phyloP scores from a whole-genome alignment of 495 filamentous ascomycete genomes.

The Neurospora sp. region DNA sequence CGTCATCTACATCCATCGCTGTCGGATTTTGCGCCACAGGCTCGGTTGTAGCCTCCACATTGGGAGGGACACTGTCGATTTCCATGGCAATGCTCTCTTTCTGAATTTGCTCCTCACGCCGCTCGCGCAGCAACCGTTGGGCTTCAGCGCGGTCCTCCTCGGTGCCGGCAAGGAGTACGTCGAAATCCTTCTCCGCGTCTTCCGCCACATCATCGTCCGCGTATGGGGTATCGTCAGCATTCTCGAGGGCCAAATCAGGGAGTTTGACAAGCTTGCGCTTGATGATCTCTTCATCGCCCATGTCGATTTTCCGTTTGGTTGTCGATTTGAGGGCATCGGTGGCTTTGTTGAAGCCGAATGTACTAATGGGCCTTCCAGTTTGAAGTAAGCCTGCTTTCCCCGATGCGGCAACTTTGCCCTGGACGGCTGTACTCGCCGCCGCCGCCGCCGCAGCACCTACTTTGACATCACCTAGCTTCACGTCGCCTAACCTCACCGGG shows the following conservation, averaged over 20 bases:
- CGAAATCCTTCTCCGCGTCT: conserved; percentile 57
- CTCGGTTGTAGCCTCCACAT: conserved; percentile 2
- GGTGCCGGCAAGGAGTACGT: conserved; percentile 53
- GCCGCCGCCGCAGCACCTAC: not conserved
- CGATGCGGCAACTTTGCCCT: conserved; percentile 2
- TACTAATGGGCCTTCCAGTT: conserved; percentile 48
- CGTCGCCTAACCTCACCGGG: conserved; percentile 28
- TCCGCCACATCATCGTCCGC: conserved; percentile 50
- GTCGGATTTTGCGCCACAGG: conserved; percentile 2
- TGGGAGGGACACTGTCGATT: conserved; percentile 29
- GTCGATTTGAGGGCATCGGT: conserved; percentile 56
- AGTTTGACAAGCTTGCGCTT: conserved; percentile 82
- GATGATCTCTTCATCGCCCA: conserved; percentile 79
- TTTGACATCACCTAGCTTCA: conserved; percentile 24
- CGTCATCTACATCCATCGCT: conserved; percentile 54
- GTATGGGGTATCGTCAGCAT: conserved; percentile 47
- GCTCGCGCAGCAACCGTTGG: conserved; percentile 57
- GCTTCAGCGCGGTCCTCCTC: conserved; percentile 84
- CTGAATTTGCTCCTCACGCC: conserved; percentile 37
- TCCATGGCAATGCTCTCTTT: conserved; percentile 40
- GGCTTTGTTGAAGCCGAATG: conserved; percentile 72
- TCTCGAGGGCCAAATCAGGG: conserved; percentile 60
- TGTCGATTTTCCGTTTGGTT: conserved; percentile 64
- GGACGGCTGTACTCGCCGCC: not conserved
- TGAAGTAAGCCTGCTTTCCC: conserved; percentile 14